Percentiles rank a stretch among this genome's conserved stretches.
Conservation (phyloP, 2,329 filamentous ascomycete species). For the Capronia americana region DNA sequence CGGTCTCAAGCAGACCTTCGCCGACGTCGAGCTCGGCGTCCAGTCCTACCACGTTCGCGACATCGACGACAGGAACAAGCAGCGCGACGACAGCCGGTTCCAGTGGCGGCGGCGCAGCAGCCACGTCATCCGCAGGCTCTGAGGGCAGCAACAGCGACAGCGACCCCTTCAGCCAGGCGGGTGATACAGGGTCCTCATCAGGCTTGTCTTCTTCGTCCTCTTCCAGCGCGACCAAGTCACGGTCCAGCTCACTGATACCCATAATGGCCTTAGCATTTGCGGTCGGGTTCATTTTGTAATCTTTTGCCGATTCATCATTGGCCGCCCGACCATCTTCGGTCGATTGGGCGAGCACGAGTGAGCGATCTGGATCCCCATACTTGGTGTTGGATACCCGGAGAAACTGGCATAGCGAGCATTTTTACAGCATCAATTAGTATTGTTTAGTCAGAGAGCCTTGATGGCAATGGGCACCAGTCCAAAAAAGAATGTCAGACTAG, state of each 20-base stretch:
- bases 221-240: neutral
- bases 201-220: constrained; percentile 1
- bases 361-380: neutral
- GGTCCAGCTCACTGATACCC: constrained; percentile 4
- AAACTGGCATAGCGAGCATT: neutral
- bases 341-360: neutral
- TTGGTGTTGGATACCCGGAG: neutral
- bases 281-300: constrained; percentile 28
- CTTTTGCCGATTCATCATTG: neutral
- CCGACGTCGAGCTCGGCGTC: constrained; percentile 20
- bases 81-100: constrained; percentile 23
- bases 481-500: neutral
- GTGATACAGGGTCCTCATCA: constrained; percentile 6
- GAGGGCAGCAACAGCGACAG: constrained; percentile 23
- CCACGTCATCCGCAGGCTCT: constrained; percentile 21
- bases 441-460: constrained; percentile 4
- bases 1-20: constrained; percentile 29
- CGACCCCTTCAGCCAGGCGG: constrained; percentile 30
- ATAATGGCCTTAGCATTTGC: constrained; percentile 23
- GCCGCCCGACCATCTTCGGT: neutral
- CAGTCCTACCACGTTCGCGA: constrained; percentile 7
- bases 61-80: constrained; percentile 13
- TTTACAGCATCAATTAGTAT: neutral
- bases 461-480: constrained; percentile 8
- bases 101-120: constrained; percentile 1